Conservation (phyloP, 495 filamentous ascomycete species). For the Cercophora newfieldiana region DNA sequence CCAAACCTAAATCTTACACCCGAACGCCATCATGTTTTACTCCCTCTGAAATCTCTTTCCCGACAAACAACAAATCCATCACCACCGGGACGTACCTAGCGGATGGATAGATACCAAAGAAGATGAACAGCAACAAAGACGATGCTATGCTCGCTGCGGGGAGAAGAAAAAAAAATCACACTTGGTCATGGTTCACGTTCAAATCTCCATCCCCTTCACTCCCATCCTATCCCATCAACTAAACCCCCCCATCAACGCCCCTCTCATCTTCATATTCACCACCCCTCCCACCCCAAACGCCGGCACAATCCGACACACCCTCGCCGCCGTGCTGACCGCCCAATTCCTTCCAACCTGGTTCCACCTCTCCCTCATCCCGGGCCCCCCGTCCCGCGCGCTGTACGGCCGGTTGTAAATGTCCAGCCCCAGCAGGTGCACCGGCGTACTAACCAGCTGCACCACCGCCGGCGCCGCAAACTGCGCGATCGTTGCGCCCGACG, state of each 20-base stretch:
- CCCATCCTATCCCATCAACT: constrained; percentile 26
- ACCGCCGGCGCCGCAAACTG: constrained; percentile 81
- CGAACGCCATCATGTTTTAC: constrained; percentile 1
- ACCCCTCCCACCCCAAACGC: constrained; percentile 94
- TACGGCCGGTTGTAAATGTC: constrained; percentile 80
- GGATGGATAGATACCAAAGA: background rate
- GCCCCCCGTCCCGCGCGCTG: constrained; percentile 32
- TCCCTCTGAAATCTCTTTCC: background rate
- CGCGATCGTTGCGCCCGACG: constrained; percentile 58
- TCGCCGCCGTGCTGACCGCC: constrained; percentile 69
- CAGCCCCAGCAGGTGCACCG: constrained; percentile 83
- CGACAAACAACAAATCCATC: background rate
- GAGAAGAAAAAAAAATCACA: too few relatives aligned
- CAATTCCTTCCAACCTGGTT: constrained; percentile 72
- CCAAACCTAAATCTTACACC: background rate
- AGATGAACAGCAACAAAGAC: background rate
- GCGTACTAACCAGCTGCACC: constrained; percentile 80
- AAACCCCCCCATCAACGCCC: constrained; percentile 47
- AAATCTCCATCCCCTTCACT: background rate
- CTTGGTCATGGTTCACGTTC: constrained; percentile 3
- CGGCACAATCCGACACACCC: constrained; percentile 89
- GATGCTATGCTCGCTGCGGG: background rate
- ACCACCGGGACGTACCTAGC: background rate
- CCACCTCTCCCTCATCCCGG: constrained; percentile 57
- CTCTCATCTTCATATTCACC: constrained; percentile 74